These are phyloP conservation scores for Candida sp. DNA, from an alignment of 1,139 yeast genomes.

Conservation along the genomic window DNA sequence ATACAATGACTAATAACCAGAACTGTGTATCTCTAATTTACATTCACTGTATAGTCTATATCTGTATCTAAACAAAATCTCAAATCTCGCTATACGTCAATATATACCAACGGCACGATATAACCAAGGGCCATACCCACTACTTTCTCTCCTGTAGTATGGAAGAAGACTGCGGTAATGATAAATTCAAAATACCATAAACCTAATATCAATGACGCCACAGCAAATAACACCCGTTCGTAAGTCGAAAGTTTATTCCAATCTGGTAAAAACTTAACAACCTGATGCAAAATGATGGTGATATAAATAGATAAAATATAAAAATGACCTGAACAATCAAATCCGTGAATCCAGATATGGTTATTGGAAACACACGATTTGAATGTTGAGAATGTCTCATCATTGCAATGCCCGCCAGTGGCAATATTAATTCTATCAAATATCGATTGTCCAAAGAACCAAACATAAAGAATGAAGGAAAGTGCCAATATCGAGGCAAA, in stretches of 20 bases:
- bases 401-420: conserved; percentile 42
- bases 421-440: conserved; percentile 37
- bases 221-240: conserved; percentile 2
- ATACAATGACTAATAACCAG: too few relatives aligned
- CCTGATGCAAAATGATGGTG: not conserved
- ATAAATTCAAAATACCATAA: conserved; percentile 46
- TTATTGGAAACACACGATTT: conserved; percentile 14
- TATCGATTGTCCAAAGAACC: conserved; percentile 48
- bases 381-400: conserved; percentile 4
- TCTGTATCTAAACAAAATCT: not conserved
- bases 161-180: conserved; percentile 61
- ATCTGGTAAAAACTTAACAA: not conserved
- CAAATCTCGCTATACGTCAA: not conserved
- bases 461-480: conserved; percentile 20
- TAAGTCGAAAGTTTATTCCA: not conserved
- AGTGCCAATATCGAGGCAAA: conserved; percentile 16
- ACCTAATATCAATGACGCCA: conserved; percentile 9
- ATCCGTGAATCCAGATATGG: conserved; percentile 53
- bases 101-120: conserved; percentile 26
- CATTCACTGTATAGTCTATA: too few relatives aligned
- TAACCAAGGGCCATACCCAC: conserved; percentile 50
- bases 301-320: conserved; percentile 8
- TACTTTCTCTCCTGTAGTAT: conserved; percentile 54
- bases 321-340: conserved; percentile 62
- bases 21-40: too few relatives aligned